Percentiles rank a stretch among this genome's conserved stretches.
Conservation (phyloP, 2,329 filamentous ascomycete species). For the Apiospora pterosperma region DNA sequence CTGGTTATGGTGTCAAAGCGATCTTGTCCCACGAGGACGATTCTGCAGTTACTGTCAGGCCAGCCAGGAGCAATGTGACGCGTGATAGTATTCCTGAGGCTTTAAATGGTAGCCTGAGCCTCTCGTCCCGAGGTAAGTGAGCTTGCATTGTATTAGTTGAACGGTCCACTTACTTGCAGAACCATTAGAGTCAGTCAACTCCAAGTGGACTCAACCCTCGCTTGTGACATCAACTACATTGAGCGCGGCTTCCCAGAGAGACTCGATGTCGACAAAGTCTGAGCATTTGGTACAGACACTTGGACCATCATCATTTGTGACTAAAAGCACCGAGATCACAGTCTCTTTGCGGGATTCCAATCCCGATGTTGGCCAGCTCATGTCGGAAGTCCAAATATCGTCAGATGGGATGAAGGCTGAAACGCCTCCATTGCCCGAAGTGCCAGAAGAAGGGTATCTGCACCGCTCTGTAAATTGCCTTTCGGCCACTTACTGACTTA, state of each 20-base stretch:
- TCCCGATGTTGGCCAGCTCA: slow-evolving; percentile 28
- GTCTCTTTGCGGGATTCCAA: slow-evolving; percentile 30
- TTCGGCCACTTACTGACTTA: background rate
- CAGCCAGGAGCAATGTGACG: slow-evolving; percentile 10
- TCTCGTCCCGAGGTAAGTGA: slow-evolving; percentile 32
- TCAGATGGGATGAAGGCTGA: slow-evolving; percentile 23
- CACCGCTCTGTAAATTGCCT: background rate
- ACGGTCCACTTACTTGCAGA: slow-evolving; percentile 14
- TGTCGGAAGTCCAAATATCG: slow-evolving; percentile 36
- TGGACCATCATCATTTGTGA: slow-evolving; percentile 39
- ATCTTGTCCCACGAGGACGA: slow-evolving; percentile 19
- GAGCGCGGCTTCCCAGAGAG: slow-evolving; percentile 27
- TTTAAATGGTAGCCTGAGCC: slow-evolving; percentile 18
- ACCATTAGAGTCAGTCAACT: slow-evolving; percentile 39
- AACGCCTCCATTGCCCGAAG: slow-evolving; percentile 24
- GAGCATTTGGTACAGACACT: slow-evolving; percentile 35
- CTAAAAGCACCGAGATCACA: slow-evolving; percentile 35
- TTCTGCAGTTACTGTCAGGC: slow-evolving; percentile 16
- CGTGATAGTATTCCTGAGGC: slow-evolving; percentile 17
- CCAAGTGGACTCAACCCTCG: slow-evolving; percentile 39
- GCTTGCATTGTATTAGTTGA: background rate
- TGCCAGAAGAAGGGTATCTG: slow-evolving; percentile 27
- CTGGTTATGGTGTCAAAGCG: slow-evolving; percentile 21
- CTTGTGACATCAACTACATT: slow-evolving; percentile 28
- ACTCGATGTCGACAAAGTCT: slow-evolving; percentile 24